A percentile compares a stretch with the other conserved stretches of the same genome.
Evolutionary conservation across 2,329 filamentous ascomycete species (phyloP).

Genomic region (Akanthomyces dipterigenus): DNA sequence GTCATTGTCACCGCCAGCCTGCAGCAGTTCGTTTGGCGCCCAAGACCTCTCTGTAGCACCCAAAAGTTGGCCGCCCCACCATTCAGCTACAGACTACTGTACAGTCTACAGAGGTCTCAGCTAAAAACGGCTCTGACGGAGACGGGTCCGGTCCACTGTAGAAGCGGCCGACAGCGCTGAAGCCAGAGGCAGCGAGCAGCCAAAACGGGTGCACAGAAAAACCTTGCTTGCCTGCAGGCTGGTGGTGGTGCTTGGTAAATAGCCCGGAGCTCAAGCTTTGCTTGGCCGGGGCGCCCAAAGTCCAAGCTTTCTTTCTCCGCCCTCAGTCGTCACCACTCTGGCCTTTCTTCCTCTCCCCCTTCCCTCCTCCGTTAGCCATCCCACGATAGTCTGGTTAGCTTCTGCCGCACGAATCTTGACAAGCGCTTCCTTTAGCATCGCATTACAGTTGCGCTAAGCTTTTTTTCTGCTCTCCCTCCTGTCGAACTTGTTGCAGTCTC

Average conservation of each 20-base stretch:
- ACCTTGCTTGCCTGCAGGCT: no score
- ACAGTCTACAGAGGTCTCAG: not conserved
- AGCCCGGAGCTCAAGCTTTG: no score
- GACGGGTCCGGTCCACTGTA: not conserved
- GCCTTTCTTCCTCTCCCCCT: constrained; percentile 1
- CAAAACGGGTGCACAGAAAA: no score
- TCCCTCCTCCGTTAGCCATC: not conserved
- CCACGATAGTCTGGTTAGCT: not conserved
- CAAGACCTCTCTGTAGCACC: not conserved
- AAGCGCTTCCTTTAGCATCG: not conserved
- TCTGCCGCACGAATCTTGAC: not conserved
- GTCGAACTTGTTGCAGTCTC: not conserved
- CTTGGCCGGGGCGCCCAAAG: no score
- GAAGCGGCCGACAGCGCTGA: not conserved
- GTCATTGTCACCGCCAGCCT: no score
- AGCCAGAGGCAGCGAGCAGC: no score
- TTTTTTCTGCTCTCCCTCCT: not conserved
- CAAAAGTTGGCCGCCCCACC: not conserved
- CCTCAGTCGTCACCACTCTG: constrained; percentile 6
- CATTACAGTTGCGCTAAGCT: not conserved
- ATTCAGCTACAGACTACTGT: not conserved
- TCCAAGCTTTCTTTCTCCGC: not conserved
- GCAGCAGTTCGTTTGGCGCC: no score
- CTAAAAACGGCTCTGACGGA: not conserved
- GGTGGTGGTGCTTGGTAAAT: no score